Evolutionary conservation across 2,329 filamentous ascomycete species (phyloP).

Genomic region (Botryotinia convoluta): DNA sequence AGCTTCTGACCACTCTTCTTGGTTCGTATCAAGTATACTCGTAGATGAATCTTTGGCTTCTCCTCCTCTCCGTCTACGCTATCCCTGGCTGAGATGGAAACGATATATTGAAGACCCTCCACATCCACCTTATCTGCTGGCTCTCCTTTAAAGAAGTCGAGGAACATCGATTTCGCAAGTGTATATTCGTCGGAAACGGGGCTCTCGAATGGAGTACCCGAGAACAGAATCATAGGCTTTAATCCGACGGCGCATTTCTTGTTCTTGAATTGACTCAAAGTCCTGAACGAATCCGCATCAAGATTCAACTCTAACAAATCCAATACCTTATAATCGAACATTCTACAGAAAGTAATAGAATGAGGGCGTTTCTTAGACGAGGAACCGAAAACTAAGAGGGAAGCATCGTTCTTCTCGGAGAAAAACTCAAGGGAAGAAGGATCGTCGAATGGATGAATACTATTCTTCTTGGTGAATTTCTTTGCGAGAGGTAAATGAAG

Average conservation of each 20-base stretch:
- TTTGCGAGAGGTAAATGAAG: conserved; percentile 82
- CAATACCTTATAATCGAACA: conserved; percentile 81
- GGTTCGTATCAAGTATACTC: conserved; percentile 83
- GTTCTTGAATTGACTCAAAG: conserved; percentile 72
- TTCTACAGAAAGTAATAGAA: conserved; percentile 76
- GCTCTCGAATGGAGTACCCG: conserved; percentile 82
- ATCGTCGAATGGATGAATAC: conserved; percentile 92
- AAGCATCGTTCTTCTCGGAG: conserved; percentile 91
- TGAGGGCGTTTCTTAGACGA: conserved; percentile 96
- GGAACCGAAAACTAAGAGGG: conserved; percentile 77
- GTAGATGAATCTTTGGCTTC: conserved; percentile 62
- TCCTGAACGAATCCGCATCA: conserved; percentile 68
- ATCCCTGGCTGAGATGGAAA: conserved; percentile 77
- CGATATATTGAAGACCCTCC: conserved; percentile 87
- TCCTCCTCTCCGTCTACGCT: conserved; percentile 44
- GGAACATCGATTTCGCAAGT: conserved; percentile 79
- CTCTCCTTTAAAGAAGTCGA: conserved; percentile 89
- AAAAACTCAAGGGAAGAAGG: conserved; percentile 88
- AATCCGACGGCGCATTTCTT: conserved; percentile 75
- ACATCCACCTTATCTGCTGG: conserved; percentile 81
- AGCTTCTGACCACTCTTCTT: conserved; percentile 83
- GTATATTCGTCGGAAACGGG: conserved; percentile 77
- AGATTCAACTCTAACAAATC: conserved; percentile 94
- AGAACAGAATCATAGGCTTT: conserved; percentile 88
- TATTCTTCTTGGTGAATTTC: conserved; percentile 97